A percentile compares a stretch with the other conserved stretches of the same genome.
These are phyloP conservation scores for Sequoia sempervirens DNA, from an alignment of 75 land plant genomes.

Conservation along the genomic window DNA sequence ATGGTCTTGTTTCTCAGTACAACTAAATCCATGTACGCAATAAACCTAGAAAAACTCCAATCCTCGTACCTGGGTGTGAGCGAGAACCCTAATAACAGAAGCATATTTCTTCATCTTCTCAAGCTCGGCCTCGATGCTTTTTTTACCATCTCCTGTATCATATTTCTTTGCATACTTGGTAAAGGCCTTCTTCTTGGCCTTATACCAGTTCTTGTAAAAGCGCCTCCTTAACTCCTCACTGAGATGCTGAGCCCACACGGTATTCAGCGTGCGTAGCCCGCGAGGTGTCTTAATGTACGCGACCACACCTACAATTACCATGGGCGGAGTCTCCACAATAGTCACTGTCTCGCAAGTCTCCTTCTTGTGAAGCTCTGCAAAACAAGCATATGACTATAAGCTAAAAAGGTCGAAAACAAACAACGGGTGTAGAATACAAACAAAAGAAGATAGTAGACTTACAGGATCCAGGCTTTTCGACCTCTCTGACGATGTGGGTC, in stretches of 20 bases:
- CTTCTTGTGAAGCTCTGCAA: constrained; percentile 77
- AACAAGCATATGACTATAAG: neutral
- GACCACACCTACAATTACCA: constrained; percentile 69
- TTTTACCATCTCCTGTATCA: neutral
- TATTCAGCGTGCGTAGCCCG: constrained; percentile 36
- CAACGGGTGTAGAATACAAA: neutral
- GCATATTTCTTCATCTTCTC: constrained; percentile 62
- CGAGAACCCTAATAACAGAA: constrained; percentile 41
- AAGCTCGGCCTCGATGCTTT: constrained; percentile 9
- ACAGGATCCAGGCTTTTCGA: constrained; percentile 66
- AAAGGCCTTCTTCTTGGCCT: constrained; percentile 61
- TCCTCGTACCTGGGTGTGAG: constrained; percentile 50
- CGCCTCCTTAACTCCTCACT: constrained; percentile 46
- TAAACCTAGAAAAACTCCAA: neutral
- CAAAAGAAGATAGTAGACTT: neutral
- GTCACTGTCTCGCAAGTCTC: constrained; percentile 56
- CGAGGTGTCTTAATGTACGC: constrained; percentile 53
- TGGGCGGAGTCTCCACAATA: constrained; percentile 69
- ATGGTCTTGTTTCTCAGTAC: no score
- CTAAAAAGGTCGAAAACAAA: neutral
- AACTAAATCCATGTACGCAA: neutral
- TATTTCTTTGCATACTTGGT: neutral
- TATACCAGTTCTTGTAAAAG: constrained; percentile 60
- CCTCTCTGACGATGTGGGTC: constrained; percentile 63
- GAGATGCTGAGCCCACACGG: constrained; percentile 39